A percentile compares a stretch with the other conserved stretches of the same genome.
phyloP scores from a whole-genome alignment of 2,329 filamentous ascomycete species.

The Leptographium flavum region DNA sequence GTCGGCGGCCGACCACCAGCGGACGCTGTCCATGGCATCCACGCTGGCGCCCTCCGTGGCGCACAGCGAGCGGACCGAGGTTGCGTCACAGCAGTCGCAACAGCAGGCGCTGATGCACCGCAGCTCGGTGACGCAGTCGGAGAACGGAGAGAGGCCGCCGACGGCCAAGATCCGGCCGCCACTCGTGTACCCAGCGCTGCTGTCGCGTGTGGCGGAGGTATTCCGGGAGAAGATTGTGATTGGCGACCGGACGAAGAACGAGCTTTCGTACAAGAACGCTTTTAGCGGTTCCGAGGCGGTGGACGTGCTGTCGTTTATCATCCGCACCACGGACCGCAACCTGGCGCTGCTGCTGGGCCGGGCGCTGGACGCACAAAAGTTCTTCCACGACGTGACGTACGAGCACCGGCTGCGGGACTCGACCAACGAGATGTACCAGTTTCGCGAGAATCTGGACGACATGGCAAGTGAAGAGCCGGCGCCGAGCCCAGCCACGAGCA shows the following conservation, averaged over 20 bases:
- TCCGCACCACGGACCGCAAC: conserved; percentile 92
- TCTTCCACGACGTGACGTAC: conserved; percentile 98
- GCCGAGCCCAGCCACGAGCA: conserved; percentile 12
- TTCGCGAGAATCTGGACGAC: conserved; percentile 83
- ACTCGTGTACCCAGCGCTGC: conserved; percentile 80
- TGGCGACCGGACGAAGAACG: conserved; percentile 88
- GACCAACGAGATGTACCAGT: conserved; percentile 91
- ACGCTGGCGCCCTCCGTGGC: conserved; percentile 56
- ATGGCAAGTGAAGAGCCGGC: conserved; percentile 63
- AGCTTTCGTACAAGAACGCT: conserved; percentile 89
- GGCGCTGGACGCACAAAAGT: conserved; percentile 92
- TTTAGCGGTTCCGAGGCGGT: conserved; percentile 95
- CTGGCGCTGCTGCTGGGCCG: conserved; percentile 80
- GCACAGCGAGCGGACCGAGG: conserved; percentile 34
- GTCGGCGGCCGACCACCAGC: conserved; percentile 18
- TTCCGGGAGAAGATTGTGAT: conserved; percentile 81
- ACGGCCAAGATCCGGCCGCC: conserved; percentile 57
- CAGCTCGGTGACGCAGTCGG: conserved; percentile 39
- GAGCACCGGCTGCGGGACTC: conserved; percentile 91
- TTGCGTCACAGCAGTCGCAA: not conserved
- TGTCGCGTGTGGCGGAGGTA: conserved; percentile 86
- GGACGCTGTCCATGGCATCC: conserved; percentile 89
- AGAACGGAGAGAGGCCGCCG: conserved; percentile 39
- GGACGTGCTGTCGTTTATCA: conserved; percentile 89
- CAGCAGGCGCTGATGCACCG: conserved; percentile 31